Base-by-base conservation (phyloP, 768 basidiomycete genomes). In the Nevesoporus exiguus region DNA sequence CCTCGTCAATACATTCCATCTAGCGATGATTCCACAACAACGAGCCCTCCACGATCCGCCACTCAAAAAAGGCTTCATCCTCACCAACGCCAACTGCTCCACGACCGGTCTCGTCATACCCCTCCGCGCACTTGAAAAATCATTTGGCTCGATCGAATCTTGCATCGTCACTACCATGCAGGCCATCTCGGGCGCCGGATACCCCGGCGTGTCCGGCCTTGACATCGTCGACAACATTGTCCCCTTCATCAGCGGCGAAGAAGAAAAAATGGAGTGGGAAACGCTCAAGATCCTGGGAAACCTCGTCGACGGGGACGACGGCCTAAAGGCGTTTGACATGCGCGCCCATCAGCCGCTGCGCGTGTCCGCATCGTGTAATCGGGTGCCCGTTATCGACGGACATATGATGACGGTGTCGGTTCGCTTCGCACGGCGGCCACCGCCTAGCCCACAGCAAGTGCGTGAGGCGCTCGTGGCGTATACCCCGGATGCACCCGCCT, bases 251-350 rank as follows among this genome's bases (percentile, higher is more conserved):
- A 73, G 81, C 17, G 93, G 95, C 46, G 96, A 98, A 66, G 90
- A 93, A 64, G 97, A 98, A 68, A 99, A 98, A 70, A 93, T 98
- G 60, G 96, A 99, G 70, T 99, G 97, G 97, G 97, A 99, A 75
- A 88, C 92, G 7, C 81, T 90, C 63, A 99, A 98, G 77, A 99
- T 99, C 64, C 84, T 99, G 21, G 96, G 97, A 22, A 93, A 87
- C 3, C 63, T 98, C 52, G 63, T 76, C 3, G 75, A 80, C 24
- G 77, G 77, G 46, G 83, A 85, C 52, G 74, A 78, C 30, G 81
- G 79, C 2, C 59, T 68, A 6, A 81, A 79, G 53, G 64, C 80
- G 11, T 98, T 97, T 70, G 95, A 97, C 67, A 86, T 92, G 82
- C 93, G 93, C 73, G 73, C 83, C 0, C 66, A 66, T n/a, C 77